A percentile compares a stretch with the other conserved stretches of the same genome.
phyloP scores from a whole-genome alignment of 306 rosid genomes.

The Urtica urens region DNA sequence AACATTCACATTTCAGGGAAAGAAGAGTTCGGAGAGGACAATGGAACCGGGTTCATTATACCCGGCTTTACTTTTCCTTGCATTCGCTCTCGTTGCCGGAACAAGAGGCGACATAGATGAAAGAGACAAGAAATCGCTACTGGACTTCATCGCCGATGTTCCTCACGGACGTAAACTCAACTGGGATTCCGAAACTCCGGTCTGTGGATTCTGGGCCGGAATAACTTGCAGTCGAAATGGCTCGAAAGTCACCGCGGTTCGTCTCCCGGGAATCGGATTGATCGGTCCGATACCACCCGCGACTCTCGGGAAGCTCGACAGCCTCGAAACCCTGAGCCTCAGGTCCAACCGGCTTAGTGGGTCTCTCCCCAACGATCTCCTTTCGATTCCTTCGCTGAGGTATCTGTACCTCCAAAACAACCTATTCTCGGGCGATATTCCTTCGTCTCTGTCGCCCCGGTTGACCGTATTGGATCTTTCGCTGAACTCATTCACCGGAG shows the following conservation, averaged over 20 bases:
- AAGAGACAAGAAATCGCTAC: constrained; percentile 60
- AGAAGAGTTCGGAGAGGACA: constrained; percentile 26
- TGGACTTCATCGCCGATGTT: constrained; percentile 40
- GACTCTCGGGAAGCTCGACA: constrained; percentile 55
- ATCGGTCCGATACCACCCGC: constrained; percentile 50
- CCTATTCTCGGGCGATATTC: constrained; percentile 50
- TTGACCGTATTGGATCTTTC: constrained; percentile 66
- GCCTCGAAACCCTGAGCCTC: constrained; percentile 58
- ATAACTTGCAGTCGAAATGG: constrained; percentile 36
- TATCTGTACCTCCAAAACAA: constrained; percentile 53
- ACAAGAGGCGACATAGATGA: constrained; percentile 44
- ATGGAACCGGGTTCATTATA: constrained; percentile 36
- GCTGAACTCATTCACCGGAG: constrained; percentile 55
- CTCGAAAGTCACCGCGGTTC: constrained; percentile 34
- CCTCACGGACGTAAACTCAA: constrained; percentile 56
- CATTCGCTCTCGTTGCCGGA: constrained; percentile 23
- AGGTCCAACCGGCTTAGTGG: constrained; percentile 61
- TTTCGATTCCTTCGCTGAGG: constrained; percentile 56
- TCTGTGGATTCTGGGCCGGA: constrained; percentile 66
- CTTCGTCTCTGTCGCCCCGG: constrained; percentile 33
- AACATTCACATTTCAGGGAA: constrained; percentile 34
- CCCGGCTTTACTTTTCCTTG: constrained; percentile 21
- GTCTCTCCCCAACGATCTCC: constrained; percentile 49
- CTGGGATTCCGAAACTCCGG: constrained; percentile 43
- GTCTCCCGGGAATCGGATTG: constrained; percentile 63